These are phyloP conservation scores for Sideroxylon spinosum DNA, from an alignment of 179 eudicot genomes.

Conservation along the genomic window DNA sequence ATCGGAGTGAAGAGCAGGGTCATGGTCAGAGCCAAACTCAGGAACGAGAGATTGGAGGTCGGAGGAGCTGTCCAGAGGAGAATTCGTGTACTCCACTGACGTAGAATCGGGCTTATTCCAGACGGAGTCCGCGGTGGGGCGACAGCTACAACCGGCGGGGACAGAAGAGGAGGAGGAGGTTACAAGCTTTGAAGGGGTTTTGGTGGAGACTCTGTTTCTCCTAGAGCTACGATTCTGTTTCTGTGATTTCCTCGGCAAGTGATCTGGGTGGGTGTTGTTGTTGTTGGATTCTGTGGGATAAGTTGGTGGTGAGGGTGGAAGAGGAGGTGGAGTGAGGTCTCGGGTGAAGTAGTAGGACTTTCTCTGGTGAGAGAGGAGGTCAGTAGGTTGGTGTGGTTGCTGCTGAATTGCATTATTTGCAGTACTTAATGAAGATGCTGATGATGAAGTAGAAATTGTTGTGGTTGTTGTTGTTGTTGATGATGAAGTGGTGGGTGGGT, in stretches of 20 bases:
- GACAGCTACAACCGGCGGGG: conserved; percentile 32
- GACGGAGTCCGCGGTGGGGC: conserved; percentile 19
- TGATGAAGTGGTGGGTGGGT: conserved; percentile 21
- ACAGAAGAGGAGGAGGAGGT: not conserved
- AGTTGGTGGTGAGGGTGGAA: not conserved
- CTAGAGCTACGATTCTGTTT: conserved; percentile 13
- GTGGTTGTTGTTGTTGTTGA: conserved; percentile 17
- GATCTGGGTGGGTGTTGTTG: no score
- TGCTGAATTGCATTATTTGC: not conserved
- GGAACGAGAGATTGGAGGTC: conserved; percentile 21
- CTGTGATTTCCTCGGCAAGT: conserved; percentile 27
- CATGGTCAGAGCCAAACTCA: conserved; percentile 17
- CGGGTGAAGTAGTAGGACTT: conserved; percentile 64
- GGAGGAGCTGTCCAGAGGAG: conserved; percentile 18
- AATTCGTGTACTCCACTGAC: conserved; percentile 11
- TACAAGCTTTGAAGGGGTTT: conserved; percentile 16
- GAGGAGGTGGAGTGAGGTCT: conserved; percentile 34
- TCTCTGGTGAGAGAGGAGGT: conserved; percentile 27
- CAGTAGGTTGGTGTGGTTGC: conserved; percentile 13
- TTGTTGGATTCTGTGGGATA: conserved; percentile 16
- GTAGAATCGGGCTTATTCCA: conserved; percentile 17
- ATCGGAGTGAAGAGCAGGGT: not conserved
- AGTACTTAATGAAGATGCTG: conserved; percentile 3
- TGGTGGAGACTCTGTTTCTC: conserved; percentile 17
- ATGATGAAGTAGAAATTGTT: conserved; percentile 14